Percentiles rank a stretch among this genome's conserved stretches.
Conservation (phyloP, 345 rosid species). For the Anastatica hierochuntica region DNA sequence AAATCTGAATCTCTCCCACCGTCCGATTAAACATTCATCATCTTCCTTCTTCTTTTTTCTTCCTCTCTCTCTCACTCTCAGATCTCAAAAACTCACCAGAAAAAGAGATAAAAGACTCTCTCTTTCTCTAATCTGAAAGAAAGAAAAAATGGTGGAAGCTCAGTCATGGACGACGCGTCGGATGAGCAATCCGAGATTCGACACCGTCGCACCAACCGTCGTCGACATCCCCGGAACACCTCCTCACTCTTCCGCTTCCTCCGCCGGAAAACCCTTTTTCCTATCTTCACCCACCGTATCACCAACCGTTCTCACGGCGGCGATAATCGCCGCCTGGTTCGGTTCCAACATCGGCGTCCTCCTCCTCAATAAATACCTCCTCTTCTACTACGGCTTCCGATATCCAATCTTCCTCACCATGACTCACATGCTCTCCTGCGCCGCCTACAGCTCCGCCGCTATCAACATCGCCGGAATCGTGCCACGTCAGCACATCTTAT, state of each 20-base stretch:
- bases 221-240: constrained; percentile 90
- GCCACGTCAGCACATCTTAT: constrained; percentile 73
- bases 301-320: constrained; percentile 52
- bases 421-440: constrained; percentile 88
- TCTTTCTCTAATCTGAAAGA: constrained; percentile 14
- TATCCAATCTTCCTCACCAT: constrained; percentile 92
- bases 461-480: constrained; percentile 66
- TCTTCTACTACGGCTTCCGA: constrained; percentile 78
- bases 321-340: constrained; percentile 84
- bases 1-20: constrained; percentile 57
- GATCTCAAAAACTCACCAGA: constrained; percentile 34
- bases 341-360: constrained; percentile 90
- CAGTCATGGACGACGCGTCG: constrained; percentile 99
- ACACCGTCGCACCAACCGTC: constrained; percentile 32
- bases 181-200: constrained; percentile 88
- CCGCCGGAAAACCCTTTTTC: constrained; percentile 32
- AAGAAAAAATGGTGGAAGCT: constrained; percentile 73
- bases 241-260: constrained; percentile 28
- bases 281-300: constrained; percentile 34
- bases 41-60: neutral
- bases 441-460: constrained; percentile 64
- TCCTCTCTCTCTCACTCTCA: constrained; percentile 20
- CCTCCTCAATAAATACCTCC: constrained; percentile 87
- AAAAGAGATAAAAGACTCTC: neutral
- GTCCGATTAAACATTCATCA: constrained; percentile 34